These are phyloP conservation scores for Aspergillus nomiae DNA, from an alignment of 2,329 filamentous ascomycete genomes.

Conservation along the genomic window DNA sequence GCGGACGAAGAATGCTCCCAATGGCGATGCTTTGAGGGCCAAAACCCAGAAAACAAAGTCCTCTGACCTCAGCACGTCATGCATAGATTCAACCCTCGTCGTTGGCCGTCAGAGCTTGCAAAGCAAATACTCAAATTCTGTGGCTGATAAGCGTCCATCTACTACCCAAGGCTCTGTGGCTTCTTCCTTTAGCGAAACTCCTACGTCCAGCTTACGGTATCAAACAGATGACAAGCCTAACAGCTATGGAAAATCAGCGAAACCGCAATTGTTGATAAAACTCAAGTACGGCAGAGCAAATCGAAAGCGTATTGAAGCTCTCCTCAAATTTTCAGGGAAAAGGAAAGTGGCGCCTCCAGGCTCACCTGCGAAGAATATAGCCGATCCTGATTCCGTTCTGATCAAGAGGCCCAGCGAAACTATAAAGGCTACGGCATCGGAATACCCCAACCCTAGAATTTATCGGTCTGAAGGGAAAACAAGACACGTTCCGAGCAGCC, in stretches of 20 bases:
- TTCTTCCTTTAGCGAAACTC: constrained; percentile 9
- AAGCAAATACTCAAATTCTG: constrained; percentile 12
- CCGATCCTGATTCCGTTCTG: constrained; percentile 22
- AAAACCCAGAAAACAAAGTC: constrained; percentile 21
- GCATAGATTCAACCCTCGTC: constrained; percentile 21
- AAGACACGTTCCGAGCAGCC: constrained; percentile 27
- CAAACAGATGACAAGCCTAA: constrained; percentile 12
- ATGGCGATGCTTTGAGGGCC: constrained; percentile 22
- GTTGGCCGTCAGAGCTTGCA: constrained; percentile 15
- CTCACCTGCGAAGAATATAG: constrained; percentile 27
- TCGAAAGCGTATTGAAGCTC: constrained; percentile 49
- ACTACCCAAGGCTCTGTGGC: constrained; percentile 10
- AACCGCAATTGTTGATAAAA: constrained; percentile 47
- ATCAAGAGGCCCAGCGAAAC: constrained; percentile 21
- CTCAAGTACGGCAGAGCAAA: constrained; percentile 56
- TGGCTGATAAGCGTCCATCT: constrained; percentile 14
- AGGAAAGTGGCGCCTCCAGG: constrained; percentile 30
- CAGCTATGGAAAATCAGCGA: constrained; percentile 13
- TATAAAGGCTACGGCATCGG: constrained; percentile 15
- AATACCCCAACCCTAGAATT: constrained; percentile 19
- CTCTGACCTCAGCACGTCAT: constrained; percentile 15
- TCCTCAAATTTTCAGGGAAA: constrained; percentile 48
- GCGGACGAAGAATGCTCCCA: constrained; percentile 20
- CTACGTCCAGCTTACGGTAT: constrained; percentile 8
- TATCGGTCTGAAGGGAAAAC: constrained; percentile 18